phyloP scores from a whole-genome alignment of 2,329 filamentous ascomycete genomes.

The Arthrinium puccinioides region DNA sequence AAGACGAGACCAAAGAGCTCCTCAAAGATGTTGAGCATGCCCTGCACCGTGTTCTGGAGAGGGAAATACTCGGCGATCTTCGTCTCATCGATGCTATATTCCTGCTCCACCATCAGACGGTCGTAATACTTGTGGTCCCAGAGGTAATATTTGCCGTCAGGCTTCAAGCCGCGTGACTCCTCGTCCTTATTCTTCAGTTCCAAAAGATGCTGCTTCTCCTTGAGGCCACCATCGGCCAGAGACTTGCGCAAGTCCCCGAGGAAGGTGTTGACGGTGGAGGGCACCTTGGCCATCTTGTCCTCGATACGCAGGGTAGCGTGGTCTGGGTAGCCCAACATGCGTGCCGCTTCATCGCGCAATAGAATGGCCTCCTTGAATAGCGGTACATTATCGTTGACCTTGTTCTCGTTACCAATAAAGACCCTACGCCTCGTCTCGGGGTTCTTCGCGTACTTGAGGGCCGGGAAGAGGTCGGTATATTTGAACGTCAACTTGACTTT shows the following conservation, averaged over 20 bases:
- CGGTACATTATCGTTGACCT: slow-evolving; percentile 63
- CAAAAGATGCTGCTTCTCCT: slow-evolving; percentile 64
- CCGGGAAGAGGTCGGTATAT: slow-evolving; percentile 73
- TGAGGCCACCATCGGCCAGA: slow-evolving; percentile 60
- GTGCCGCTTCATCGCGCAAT: slow-evolving; percentile 70
- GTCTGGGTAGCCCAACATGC: slow-evolving; percentile 68
- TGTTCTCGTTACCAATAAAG: slow-evolving; percentile 73
- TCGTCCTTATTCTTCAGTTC: slow-evolving; percentile 67
- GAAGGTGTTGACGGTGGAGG: slow-evolving; percentile 66
- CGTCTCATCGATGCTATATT: slow-evolving; percentile 73
- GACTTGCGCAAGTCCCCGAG: slow-evolving; percentile 61
- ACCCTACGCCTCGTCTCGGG: slow-evolving; percentile 61
- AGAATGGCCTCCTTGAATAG: slow-evolving; percentile 70
- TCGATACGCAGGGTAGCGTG: slow-evolving; percentile 72
- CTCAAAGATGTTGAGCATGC: slow-evolving; percentile 80
- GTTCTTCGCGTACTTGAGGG: slow-evolving; percentile 69
- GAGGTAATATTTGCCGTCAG: slow-evolving; percentile 68
- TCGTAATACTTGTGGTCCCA: slow-evolving; percentile 82
- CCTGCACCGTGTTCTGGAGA: slow-evolving; percentile 62
- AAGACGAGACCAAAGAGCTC: slow-evolving; percentile 75
- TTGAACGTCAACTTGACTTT: slow-evolving; percentile 74
- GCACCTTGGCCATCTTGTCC: slow-evolving; percentile 79
- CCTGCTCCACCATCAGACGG: slow-evolving; percentile 70
- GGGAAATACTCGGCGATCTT: slow-evolving; percentile 82
- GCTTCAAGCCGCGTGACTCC: slow-evolving; percentile 47